Percentiles rank a stretch among this genome's conserved stretches.
Evolutionary conservation across 352 stramenopile genomes (phyloP).

Genomic region (Globisporangium paddicum): DNA sequence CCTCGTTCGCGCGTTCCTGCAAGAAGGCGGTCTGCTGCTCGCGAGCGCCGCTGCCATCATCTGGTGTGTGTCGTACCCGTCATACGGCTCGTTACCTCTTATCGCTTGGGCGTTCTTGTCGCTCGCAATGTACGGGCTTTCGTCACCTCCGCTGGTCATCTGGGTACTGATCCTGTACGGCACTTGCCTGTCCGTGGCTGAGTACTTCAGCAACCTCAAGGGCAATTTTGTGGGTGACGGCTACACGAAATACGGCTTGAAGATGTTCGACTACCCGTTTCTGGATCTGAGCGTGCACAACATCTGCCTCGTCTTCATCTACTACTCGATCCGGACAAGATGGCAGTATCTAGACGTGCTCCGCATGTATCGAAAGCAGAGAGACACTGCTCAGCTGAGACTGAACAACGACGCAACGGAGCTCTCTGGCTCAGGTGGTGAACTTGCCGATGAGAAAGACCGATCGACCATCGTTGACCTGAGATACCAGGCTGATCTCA

Average conservation of each 20-base stretch:
- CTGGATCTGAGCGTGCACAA: slow-evolving; percentile 75
- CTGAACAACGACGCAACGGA: neutral
- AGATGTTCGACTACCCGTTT: slow-evolving; percentile 69
- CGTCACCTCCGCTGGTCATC: slow-evolving; percentile 43
- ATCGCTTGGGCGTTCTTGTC: slow-evolving; percentile 63
- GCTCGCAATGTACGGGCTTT: slow-evolving; percentile 59
- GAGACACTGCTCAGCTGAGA: slow-evolving; percentile 15
- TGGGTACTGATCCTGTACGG: slow-evolving; percentile 63
- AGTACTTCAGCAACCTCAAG: slow-evolving; percentile 72
- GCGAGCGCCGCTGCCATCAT: slow-evolving; percentile 61
- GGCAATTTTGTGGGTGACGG: slow-evolving; percentile 37
- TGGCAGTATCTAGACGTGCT: slow-evolving; percentile 74
- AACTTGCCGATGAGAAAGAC: slow-evolving; percentile 12
- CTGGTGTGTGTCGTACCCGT: slow-evolving; percentile 83
- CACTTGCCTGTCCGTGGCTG: slow-evolving; percentile 41
- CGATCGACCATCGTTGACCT: slow-evolving; percentile 33
- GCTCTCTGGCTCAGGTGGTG: neutral
- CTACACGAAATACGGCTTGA: slow-evolving; percentile 57
- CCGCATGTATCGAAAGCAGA: slow-evolving; percentile 17
- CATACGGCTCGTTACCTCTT: slow-evolving; percentile 63
- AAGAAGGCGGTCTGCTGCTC: slow-evolving; percentile 61
- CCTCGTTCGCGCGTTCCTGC: slow-evolving; percentile 53
- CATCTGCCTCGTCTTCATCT: slow-evolving; percentile 72
- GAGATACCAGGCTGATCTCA: slow-evolving; percentile 38
- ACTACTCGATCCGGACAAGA: slow-evolving; percentile 70